Evolutionary conservation across 352 stramenopile genomes (phyloP).

Genomic region (Globisporangium nunn): DNA sequence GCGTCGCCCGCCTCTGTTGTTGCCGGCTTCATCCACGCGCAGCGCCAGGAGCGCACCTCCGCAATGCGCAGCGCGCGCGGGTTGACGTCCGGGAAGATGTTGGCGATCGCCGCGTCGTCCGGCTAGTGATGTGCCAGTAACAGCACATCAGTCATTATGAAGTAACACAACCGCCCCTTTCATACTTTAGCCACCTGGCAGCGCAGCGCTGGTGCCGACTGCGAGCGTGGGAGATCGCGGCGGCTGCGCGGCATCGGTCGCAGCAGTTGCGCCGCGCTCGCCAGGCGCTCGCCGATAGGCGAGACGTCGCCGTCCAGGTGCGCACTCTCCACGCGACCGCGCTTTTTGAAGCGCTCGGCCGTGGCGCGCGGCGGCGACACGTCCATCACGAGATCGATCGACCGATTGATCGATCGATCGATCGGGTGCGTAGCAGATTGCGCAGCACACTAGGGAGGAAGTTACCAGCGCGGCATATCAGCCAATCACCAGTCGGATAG

Average conservation of each 20-base stretch:
- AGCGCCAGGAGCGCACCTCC: conserved; percentile 79
- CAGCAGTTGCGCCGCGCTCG: neutral
- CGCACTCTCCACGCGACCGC: conserved; percentile 58
- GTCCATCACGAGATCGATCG: neutral
- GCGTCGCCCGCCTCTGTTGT: too few species aligned
- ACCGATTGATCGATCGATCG: too few species aligned
- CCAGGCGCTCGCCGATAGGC: neutral
- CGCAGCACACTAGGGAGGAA: too few species aligned
- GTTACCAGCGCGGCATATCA: too few species aligned
- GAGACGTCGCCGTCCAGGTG: conserved; percentile 24
- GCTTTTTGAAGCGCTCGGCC: conserved; percentile 42
- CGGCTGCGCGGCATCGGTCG: neutral
- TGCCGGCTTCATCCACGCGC: conserved; percentile 48
- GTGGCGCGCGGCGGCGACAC: neutral
- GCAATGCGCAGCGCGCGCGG: conserved; percentile 72
- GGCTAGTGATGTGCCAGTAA: conserved; percentile 9
- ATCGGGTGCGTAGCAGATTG: too few species aligned
- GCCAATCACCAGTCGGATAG: too few species aligned
- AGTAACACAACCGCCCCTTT: neutral
- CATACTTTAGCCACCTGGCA: conserved; percentile 8
- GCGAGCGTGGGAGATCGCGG: conserved; percentile 13
- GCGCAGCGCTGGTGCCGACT: conserved; percentile 21
- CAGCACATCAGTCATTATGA: neutral
- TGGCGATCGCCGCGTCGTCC: conserved; percentile 45
- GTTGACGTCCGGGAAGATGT: conserved; percentile 79